Percentiles rank a stretch among this genome's conserved stretches.
These are phyloP conservation scores for Lactarius trivialis DNA, from an alignment of 768 basidiomycete species.

Conservation along the genomic window DNA sequence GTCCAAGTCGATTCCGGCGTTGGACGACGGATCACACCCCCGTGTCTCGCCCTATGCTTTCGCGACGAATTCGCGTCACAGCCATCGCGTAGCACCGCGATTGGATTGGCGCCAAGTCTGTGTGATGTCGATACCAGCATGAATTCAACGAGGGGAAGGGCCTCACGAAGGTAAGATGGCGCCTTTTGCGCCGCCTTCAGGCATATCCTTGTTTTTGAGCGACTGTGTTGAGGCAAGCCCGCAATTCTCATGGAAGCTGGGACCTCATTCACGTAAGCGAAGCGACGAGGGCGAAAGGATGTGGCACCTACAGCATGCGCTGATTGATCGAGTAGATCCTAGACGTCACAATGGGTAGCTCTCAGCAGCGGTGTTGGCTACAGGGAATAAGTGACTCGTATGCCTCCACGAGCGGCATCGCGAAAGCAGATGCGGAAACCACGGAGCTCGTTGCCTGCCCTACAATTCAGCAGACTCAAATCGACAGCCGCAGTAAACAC, in stretches of 20 bases:
- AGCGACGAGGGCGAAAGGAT: neutral
- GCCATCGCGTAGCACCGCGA: too few species aligned
- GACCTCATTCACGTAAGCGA: conserved; percentile 4
- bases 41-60: too few species aligned
- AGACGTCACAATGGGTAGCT: neutral
- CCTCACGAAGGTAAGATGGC: conserved; percentile 87
- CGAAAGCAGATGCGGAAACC: conserved; percentile 94
- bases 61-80: too few species aligned
- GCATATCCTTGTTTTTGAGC: conserved; percentile 97
- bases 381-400: conserved; percentile 41
- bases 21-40: too few species aligned
- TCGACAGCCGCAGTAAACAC: conserved; percentile 21
- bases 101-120: conserved; percentile 76
- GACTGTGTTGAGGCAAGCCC: conserved; percentile 90
- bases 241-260: conserved; percentile 91
- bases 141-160: neutral
- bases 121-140: neutral
- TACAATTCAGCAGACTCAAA: neutral
- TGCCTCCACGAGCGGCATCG: conserved; percentile 97
- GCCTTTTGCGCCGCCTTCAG: conserved; percentile 95
- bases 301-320: conserved; percentile 56
- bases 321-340: conserved; percentile 97
- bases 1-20: too few species aligned
- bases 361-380: neutral
- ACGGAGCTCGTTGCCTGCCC: conserved; percentile 73